Base-by-base conservation (phyloP, 169 alveolate genomes). In the Plasmodium knowlesi region DNA sequence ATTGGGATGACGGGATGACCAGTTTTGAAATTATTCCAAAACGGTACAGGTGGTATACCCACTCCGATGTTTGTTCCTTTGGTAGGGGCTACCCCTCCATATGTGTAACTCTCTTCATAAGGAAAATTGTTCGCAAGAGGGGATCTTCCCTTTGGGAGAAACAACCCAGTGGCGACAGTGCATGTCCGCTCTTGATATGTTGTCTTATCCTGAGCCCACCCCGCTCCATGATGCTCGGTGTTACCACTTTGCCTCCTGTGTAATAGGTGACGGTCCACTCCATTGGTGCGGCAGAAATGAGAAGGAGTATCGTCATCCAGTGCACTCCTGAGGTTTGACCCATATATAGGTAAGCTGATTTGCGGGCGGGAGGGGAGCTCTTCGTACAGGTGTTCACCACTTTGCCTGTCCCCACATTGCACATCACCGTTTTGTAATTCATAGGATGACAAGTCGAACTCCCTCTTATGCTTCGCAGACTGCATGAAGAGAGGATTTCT, bases 391-490 rank as follows among this genome's bases (percentile, higher is more conserved):
- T n/a, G n/a, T n/a, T n/a, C n/a, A n/a, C 54, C 57, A 46, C 10
- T 46, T 46, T 1, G 57, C 57, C 53, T 3, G 16, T 41, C 54
- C 54, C 53, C 53, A 9, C 12, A 8, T 41, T 3, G 53, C 53
- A 3, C 46, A 39, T 39, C 46, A 39, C 9, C 53, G 53, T 14
- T 6, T 0, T 5, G 16, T 5, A 6, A 3, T 6, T 41, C 53
- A 41, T 1, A 19, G 22, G 0, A 19, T 12, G 19, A 2, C 61
- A 19, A 50, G n/a, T 50, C 85, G 37, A 85, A 85, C 80, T 85
- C 93, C 70, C 93, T 73, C 70, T 85, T 89, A 43, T 89, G 94
- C 34, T 79, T 89, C 0, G 82, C 82, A 8, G 82, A 39, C 30
- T 30, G 83, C 6, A 80, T 22, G 82, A 89, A 89, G 10, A 89